These are phyloP conservation scores for Penicillium nordicum DNA, from an alignment of 2,329 filamentous ascomycete species.

Conservation along the genomic window DNA sequence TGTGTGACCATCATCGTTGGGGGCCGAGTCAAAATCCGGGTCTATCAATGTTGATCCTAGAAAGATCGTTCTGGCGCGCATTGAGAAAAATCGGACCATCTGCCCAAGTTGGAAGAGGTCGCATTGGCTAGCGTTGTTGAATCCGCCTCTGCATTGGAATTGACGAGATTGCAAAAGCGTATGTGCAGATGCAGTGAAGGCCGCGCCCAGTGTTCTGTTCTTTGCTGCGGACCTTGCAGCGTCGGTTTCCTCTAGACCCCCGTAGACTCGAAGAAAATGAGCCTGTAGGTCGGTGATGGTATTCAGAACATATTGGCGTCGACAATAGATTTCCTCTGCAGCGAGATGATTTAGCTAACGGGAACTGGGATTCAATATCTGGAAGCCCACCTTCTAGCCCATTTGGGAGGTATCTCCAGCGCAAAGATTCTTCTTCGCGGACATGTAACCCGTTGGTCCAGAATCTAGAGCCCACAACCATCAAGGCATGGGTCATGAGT, in stretches of 20 bases:
- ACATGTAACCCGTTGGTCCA: constrained; percentile 34
- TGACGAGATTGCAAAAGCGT: constrained; percentile 18
- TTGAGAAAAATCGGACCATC: constrained; percentile 43
- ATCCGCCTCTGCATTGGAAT: constrained; percentile 42
- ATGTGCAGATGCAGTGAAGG: constrained; percentile 16
- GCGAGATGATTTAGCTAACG: not conserved
- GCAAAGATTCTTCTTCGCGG: constrained; percentile 20
- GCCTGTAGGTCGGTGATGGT: constrained; percentile 44
- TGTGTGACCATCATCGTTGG: constrained; percentile 13
- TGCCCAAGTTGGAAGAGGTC: constrained; percentile 46
- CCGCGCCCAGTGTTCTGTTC: constrained; percentile 8
- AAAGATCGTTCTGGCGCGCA: constrained; percentile 42
- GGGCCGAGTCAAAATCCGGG: constrained; percentile 27
- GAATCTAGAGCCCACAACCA: constrained; percentile 36
- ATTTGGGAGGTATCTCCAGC: constrained; percentile 38
- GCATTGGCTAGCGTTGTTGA: constrained; percentile 42
- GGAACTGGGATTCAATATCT: not conserved
- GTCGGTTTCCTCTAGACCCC: constrained; percentile 32
- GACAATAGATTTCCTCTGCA: constrained; percentile 43
- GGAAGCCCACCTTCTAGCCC: constrained; percentile 39
- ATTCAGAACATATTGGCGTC: constrained; percentile 41
- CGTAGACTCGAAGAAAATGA: constrained; percentile 41
- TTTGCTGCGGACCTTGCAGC: constrained; percentile 14
- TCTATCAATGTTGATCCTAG: constrained; percentile 41
- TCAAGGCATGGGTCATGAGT: constrained; percentile 34